phyloP scores from a whole-genome alignment of 805 yeast species.

The Candida qinlingensis region DNA sequence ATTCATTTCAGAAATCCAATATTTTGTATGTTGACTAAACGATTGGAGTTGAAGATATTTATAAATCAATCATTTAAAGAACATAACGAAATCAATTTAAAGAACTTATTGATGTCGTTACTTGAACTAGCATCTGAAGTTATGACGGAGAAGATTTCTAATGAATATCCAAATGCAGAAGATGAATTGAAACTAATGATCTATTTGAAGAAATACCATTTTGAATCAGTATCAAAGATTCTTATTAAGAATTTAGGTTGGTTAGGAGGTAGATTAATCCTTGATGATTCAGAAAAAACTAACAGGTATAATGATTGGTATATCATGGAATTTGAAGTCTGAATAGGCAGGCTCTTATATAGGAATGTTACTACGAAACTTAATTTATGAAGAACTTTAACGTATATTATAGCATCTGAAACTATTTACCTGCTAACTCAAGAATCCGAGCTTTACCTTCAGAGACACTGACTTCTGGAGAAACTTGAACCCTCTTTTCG shows the following conservation, averaged over 20 bases:
- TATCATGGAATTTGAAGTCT: conserved; percentile 26
- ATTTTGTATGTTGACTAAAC: conserved; percentile 15
- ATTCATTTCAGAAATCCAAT: conserved; percentile 20
- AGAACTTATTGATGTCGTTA: conserved; percentile 20
- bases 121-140: conserved; percentile 23
- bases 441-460: conserved; percentile 56
- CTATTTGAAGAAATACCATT: conserved; percentile 17
- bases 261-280: conserved; percentile 23
- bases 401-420: not conserved
- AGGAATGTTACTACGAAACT: too few species aligned
- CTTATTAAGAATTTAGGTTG: conserved; percentile 23
- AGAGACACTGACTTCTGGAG: conserved; percentile 52
- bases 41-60: conserved; percentile 15
- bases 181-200: conserved; percentile 17
- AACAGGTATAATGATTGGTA: conserved; percentile 25
- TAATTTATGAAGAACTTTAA: not conserved
- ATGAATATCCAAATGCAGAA: conserved; percentile 6
- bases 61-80: conserved; percentile 20
- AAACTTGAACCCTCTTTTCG: conserved; percentile 33
- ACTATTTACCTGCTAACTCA: conserved; percentile 25
- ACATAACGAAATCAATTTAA: conserved; percentile 18
- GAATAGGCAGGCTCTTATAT: not conserved
- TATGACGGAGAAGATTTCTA: conserved; percentile 7
- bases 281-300: conserved; percentile 16
- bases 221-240: conserved; percentile 22